Conservation (phyloP, 2,329 filamentous ascomycete species). For the Pestalotiopsis sp. region DNA sequence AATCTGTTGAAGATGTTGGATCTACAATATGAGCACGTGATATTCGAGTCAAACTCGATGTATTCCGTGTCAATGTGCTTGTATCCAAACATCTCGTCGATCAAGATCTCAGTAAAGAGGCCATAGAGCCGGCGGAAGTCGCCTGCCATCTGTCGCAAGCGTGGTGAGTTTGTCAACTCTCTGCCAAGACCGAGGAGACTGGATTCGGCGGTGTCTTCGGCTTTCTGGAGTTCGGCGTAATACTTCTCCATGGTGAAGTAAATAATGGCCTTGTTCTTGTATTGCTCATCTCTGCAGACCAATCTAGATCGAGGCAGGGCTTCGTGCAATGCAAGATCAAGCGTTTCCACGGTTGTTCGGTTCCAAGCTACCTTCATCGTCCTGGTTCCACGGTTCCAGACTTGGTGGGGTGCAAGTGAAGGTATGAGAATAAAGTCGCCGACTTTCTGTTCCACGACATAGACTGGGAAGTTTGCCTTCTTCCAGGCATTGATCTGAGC, state of each 20-base stretch:
- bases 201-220: constrained; percentile 51
- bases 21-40: constrained; percentile 94
- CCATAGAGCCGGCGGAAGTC: constrained; percentile 83
- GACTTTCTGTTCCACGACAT: constrained; percentile 85
- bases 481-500: constrained; percentile 96
- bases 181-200: constrained; percentile 50
- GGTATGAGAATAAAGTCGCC: constrained; percentile 95
- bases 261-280: constrained; percentile 96
- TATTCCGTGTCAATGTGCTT: constrained; percentile 74
- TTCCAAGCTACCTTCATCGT: constrained; percentile 99
- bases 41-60: constrained; percentile 82
- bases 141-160: constrained; percentile 69
- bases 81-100: constrained; percentile 83
- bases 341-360: constrained; percentile 86
- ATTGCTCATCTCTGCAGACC: constrained; percentile 96
- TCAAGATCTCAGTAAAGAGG: constrained; percentile 75
- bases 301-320: constrained; percentile 85
- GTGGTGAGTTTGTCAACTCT: constrained; percentile 41
- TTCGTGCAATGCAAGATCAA: constrained; percentile 83
- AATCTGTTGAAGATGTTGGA: constrained; percentile 98
- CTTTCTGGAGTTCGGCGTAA: constrained; percentile 55
- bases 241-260: constrained; percentile 88
- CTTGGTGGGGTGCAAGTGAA: constrained; percentile 91
- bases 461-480: constrained; percentile 89
- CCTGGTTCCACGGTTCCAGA: constrained; percentile 94